Evolutionary conservation across 2,329 filamentous ascomycete species (phyloP).

Genomic region (Venturia aucupariae): DNA sequence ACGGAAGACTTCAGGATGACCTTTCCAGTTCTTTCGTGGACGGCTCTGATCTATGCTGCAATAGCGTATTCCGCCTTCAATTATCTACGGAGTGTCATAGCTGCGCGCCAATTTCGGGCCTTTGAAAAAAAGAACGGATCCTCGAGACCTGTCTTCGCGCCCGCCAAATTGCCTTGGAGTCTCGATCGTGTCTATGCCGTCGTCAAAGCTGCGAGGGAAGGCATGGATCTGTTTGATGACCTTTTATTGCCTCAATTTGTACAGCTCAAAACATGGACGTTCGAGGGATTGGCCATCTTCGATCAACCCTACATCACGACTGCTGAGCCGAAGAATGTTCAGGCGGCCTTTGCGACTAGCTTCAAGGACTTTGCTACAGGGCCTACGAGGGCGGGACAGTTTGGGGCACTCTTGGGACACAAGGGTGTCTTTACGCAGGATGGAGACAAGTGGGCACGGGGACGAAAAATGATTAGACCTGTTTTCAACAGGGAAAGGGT

Average conservation of each 20-base stretch:
- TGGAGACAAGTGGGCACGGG: conserved; percentile 13
- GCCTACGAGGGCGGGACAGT: conserved; percentile 12
- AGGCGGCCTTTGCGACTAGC: conserved; percentile 15
- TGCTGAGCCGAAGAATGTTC: conserved; percentile 15
- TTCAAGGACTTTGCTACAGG: conserved; percentile 16
- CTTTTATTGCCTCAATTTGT: neutral
- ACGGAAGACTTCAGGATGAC: neutral
- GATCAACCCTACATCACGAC: conserved; percentile 5
- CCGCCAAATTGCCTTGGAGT: conserved; percentile 10
- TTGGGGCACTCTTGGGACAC: conserved; percentile 15
- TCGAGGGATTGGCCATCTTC: conserved; percentile 13
- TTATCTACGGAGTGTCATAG: neutral
- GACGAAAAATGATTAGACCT: conserved; percentile 13
- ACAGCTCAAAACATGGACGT: conserved; percentile 7
- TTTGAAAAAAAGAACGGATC: conserved; percentile 34
- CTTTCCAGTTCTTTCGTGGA: neutral
- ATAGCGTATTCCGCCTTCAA: neutral
- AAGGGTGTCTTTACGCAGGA: conserved; percentile 15
- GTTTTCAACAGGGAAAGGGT: conserved; percentile 14
- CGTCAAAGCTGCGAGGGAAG: conserved; percentile 15
- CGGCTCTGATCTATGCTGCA: neutral
- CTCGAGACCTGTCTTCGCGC: conserved; percentile 26
- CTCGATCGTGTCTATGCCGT: conserved; percentile 11
- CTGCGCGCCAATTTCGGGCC: conserved; percentile 1
- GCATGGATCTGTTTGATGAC: conserved; percentile 16